Evolutionary conservation across 768 basidiomycete species (phyloP).

Genomic region (Mycena epipterygia): DNA sequence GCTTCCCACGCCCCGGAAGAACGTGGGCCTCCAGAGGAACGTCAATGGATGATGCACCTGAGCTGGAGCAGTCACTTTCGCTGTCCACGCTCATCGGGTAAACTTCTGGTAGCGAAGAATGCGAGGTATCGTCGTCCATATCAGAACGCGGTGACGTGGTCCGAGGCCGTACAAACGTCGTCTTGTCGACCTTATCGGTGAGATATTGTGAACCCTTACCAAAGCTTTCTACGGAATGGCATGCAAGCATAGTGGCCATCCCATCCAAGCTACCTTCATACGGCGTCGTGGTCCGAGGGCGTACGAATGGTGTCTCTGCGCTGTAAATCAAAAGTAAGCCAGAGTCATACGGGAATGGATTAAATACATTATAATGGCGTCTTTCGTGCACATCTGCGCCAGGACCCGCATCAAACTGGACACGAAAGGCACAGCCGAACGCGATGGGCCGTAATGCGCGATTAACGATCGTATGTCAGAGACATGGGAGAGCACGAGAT

Average conservation of each 20-base stretch:
- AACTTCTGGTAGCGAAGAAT: neutral
- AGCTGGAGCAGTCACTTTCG: neutral
- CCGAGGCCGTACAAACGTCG: too few species aligned
- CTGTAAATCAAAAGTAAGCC: neutral
- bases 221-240: neutral
- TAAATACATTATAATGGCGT: neutral
- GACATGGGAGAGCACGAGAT: neutral
- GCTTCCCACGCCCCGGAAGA: slow-evolving; percentile 3
- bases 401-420: slow-evolving; percentile 1
- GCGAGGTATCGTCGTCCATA: neutral
- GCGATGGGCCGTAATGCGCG: neutral
- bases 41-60: slow-evolving; percentile 6
- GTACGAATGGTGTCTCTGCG: neutral
- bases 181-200: too few species aligned
- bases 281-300: neutral
- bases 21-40: slow-evolving; percentile 10
- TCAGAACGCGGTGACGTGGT: too few species aligned
- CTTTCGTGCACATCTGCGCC: slow-evolving; percentile 13
- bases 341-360: neutral
- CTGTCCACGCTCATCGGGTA: neutral
- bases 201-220: too few species aligned
- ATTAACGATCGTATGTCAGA: neutral
- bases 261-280: neutral
- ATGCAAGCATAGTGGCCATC: neutral
- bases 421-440: slow-evolving; percentile 8